A percentile compares a stretch with the other conserved stretches of the same genome.
phyloP scores from a whole-genome alignment of 345 rosid species.

The Ceriops tagal region DNA sequence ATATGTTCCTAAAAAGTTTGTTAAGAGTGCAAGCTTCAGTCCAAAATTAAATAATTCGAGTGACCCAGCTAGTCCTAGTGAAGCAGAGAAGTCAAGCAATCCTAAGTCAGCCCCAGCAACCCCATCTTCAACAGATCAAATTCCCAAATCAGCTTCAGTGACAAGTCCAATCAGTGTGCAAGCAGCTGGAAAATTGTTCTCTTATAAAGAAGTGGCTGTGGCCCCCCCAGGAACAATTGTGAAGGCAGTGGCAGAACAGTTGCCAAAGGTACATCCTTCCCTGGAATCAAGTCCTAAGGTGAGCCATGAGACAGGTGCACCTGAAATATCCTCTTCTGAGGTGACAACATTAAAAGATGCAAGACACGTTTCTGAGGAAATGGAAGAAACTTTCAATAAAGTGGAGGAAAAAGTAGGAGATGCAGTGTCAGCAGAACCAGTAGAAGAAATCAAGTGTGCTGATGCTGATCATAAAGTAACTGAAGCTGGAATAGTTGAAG shows the following conservation, averaged over 20 bases:
- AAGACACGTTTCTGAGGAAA: conserved; percentile 19
- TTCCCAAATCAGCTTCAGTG: conserved; percentile 44
- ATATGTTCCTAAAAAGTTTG: conserved; percentile 51
- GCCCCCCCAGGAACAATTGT: conserved; percentile 97
- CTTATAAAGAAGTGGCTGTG: conserved; percentile 98
- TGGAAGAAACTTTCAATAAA: conserved; percentile 25
- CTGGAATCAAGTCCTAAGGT: conserved; percentile 30
- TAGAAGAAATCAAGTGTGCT: conserved; percentile 25
- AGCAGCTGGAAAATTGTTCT: conserved; percentile 84
- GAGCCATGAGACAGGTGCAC: conserved; percentile 32
- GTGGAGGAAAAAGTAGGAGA: conserved; percentile 31
- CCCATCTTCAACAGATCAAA: conserved; percentile 53
- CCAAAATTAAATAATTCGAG: conserved; percentile 46
- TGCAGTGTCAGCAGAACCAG: conserved; percentile 22
- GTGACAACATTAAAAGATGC: conserved; percentile 20
- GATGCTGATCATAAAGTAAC: conserved; percentile 21
- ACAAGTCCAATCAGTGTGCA: conserved; percentile 57
- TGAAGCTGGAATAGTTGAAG: conserved; percentile 30
- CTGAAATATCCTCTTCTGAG: conserved; percentile 25
- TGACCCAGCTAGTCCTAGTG: conserved; percentile 34
- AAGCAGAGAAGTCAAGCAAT: conserved; percentile 40
- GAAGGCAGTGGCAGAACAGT: conserved; percentile 73
- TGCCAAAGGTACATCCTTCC: conserved; percentile 47
- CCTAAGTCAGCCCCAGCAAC: conserved; percentile 50
- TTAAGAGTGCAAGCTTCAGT: conserved; percentile 70